phyloP scores from a whole-genome alignment of 2,329 filamentous ascomycete genomes.

The Colletotrichum sansevieriae region DNA sequence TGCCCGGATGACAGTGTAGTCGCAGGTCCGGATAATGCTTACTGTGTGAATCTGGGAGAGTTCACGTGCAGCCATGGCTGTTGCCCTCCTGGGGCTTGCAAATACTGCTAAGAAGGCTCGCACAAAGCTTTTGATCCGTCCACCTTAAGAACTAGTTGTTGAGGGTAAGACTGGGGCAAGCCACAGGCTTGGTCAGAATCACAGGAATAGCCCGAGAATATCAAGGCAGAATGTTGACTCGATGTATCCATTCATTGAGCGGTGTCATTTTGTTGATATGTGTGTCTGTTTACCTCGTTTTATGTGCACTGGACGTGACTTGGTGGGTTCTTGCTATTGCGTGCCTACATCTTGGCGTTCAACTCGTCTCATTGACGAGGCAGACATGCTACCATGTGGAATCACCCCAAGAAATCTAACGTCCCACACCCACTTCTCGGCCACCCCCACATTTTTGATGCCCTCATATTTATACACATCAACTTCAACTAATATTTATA shows the following conservation, averaged over 20 bases:
- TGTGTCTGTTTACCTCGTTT: too few species aligned
- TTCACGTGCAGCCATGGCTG: conserved; percentile 14
- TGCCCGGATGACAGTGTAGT: conserved; percentile 5
- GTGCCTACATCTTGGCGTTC: too few species aligned
- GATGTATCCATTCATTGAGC: too few species aligned
- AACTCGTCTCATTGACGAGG: too few species aligned
- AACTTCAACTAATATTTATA: too few species aligned
- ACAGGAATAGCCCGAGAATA: neutral
- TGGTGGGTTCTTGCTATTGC: too few species aligned
- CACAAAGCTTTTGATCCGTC: neutral
- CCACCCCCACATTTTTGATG: too few species aligned
- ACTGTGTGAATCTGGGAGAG: conserved; percentile 9
- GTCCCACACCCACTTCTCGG: too few species aligned
- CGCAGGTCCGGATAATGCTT: neutral
- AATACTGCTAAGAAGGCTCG: neutral
- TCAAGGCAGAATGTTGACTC: neutral
- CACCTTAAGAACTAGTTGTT: neutral
- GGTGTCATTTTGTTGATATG: too few species aligned
- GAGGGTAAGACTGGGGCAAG: neutral
- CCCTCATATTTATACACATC: too few species aligned
- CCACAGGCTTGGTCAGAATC: neutral
- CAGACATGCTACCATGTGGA: neutral
- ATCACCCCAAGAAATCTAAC: conserved; percentile 9
- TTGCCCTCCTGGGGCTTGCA: conserved; percentile 13
- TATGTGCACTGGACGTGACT: too few species aligned